These are phyloP conservation scores for Cokeromyces recurvatus DNA, from an alignment of 371 early-diverging fungal species.

Conservation along the genomic window DNA sequence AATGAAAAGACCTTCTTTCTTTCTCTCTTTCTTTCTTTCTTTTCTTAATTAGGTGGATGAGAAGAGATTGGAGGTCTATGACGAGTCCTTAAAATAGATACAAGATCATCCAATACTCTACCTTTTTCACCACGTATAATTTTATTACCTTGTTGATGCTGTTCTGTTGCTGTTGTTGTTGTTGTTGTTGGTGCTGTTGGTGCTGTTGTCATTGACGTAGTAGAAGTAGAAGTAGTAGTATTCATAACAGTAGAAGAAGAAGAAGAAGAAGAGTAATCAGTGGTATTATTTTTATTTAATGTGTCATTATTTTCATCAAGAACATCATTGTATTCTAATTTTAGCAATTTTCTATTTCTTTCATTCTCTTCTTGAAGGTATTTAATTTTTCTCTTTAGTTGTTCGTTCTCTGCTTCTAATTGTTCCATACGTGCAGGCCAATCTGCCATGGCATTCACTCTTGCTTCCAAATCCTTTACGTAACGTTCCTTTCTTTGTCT, in stretches of 20 bases:
- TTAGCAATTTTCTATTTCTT: neutral
- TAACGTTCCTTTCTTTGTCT: slow-evolving; percentile 70
- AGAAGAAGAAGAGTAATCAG: too few relatives aligned
- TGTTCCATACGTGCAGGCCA: slow-evolving; percentile 24
- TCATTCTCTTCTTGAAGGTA: slow-evolving; percentile 18
- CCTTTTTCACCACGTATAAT: slow-evolving; percentile 11
- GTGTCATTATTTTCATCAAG: neutral
- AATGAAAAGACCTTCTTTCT: neutral
- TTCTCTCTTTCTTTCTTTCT: neutral
- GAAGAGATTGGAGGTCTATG: slow-evolving; percentile 18
- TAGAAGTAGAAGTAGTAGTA: neutral
- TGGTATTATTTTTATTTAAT: neutral
- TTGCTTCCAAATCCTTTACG: slow-evolving; percentile 61
- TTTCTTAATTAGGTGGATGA: slow-evolving; percentile 10
- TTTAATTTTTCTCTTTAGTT: slow-evolving; percentile 18
- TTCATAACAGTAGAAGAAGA: neutral
- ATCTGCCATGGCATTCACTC: slow-evolving; percentile 40
- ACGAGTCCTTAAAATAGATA: slow-evolving; percentile 19
- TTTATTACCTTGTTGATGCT: neutral
- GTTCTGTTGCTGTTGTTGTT: neutral
- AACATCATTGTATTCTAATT: neutral
- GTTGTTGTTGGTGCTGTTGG: neutral
- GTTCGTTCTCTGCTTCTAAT: slow-evolving; percentile 31
- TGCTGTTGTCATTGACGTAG: neutral
- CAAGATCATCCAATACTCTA: slow-evolving; percentile 19